Conservation (phyloP, 495 filamentous ascomycete genomes). For the Physcia stellaris region DNA sequence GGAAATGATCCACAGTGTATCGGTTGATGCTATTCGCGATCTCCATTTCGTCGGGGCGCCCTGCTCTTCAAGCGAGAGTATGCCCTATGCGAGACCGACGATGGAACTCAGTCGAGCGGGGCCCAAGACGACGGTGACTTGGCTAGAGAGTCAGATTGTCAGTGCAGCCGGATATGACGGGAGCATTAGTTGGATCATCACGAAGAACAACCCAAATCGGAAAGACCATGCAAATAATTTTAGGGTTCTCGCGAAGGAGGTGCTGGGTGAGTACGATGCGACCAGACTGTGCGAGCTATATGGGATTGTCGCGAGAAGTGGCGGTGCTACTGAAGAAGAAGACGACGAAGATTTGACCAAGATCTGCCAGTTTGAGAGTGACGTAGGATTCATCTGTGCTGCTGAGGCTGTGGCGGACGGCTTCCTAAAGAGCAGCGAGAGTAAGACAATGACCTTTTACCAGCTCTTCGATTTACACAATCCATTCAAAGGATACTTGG, state of each 20-base stretch:
- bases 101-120: not conserved
- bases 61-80: not conserved
- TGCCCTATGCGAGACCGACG: not conserved
- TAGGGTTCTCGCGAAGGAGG: not conserved
- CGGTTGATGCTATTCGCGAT: not conserved
- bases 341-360: not conserved
- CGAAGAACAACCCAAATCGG: not conserved
- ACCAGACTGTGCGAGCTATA: too few relatives aligned
- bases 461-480: too few relatives aligned
- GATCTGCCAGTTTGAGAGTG: slow-evolving; percentile 1
- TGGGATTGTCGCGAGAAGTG: too few relatives aligned
- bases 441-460: too few relatives aligned
- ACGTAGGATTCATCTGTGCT: not conserved
- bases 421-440: too few relatives aligned
- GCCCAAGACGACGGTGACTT: not conserved
- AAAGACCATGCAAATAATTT: slow-evolving; percentile 1
- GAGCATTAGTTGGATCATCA: not conserved
- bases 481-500: not conserved
- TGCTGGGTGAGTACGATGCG: not conserved
- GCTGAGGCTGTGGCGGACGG: not conserved
- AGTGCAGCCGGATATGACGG: not conserved
- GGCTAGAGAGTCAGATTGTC: not conserved
- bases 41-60: not conserved
- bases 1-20: not conserved
- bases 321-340: too few relatives aligned